Base-by-base conservation (phyloP, 2,329 filamentous ascomycete genomes). In the Sporothrix brunneoviolacea region DNA sequence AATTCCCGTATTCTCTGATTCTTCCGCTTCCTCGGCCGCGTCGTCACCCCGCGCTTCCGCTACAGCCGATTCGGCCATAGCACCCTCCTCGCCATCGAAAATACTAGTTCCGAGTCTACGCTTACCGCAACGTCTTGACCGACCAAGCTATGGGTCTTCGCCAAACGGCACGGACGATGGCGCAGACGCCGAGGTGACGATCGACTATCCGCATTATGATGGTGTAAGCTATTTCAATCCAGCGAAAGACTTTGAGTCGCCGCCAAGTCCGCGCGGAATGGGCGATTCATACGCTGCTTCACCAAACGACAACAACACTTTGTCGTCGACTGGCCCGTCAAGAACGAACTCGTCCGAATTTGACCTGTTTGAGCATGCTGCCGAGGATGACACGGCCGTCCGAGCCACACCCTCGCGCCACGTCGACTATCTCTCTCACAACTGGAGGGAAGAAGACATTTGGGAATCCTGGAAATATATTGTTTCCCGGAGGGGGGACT, bases 381-480 rank as follows among this genome's bases (percentile, higher is more conserved):
- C 86, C 8, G 84, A 86, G 58, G 90, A 95, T 59, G 90, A 95
- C 65, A 86, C 83, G 9, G 84, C 85, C 10, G 75, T 94, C 33
- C 79, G 82, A 55, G 76, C 75, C 30, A 81, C 86, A 61, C 89
- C 89, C 2, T 90, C 90, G 40, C 77, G 89, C 57, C 89, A 95
- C 68, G 91, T 95, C n/a, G 91, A 95, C 68, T 95, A 95, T 64
- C 78, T 96, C 41, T 95, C 91, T 16, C 88, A 97, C 63, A 82
- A 91, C 55, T 95, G 91, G 88, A 82, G 80, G 56, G 90, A 96
- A 68, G 91, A 97, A 66, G 91, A 98, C 67, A 94, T 97, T 22
- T 97, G 91, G 91, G 85, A 88, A 6, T 96, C 91, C 2, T 97
- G 93, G 93, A 84, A 90, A 63, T 93, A 95, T 64, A 88, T 97